Evolutionary conservation across 805 yeast species (phyloP), one percentile per base, ranked within the genome.

Genomic region (Teunomyces funiuensis): DNA sequence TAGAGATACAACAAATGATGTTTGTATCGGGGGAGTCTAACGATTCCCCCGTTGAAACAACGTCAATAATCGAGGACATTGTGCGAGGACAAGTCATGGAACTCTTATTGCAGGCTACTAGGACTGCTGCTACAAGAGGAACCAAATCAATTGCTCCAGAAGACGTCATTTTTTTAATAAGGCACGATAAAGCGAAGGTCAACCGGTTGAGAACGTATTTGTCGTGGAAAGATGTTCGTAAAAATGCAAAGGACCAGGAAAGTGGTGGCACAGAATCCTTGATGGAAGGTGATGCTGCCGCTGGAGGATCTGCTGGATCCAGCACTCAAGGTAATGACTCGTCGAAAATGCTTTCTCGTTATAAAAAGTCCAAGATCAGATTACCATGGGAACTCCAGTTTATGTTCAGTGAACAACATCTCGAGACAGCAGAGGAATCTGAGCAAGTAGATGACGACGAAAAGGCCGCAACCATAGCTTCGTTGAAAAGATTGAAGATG

Each of bases 1-100:
- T 86, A 28, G 99, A 93, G 68, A 93, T 93, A 55, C 99, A 93
- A 64, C 76, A 87, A 69, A 93, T 93, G 99, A 93, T 93, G 99
- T 93, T 93, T 71, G 99, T 93, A 42, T 77, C 85, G 41, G 99
- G 99, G 2, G 98, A 93, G 60, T 80, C 93, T 0, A 87, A 86
- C 51, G 99, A 93, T 54, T 95, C 98, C 1, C 96, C 97, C 0
- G 76, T 84, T 11, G 95, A 87, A 49, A 88, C 97, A 0, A 86
- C 97, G 0, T 81, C 91, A n/a, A 66, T 93, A 40, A 88, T 91
- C 31, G 99, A 93, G 59, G 98, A 93, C 57, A 88, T 93, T 34
- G 98, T 93, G 2, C 74, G 95, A 33, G 93, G 93, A 1, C 99
- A 93, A 61, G 98, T 93, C 27, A 83, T 90, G 30, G 97, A 91